Evolutionary conservation across 345 rosid species (phyloP).

Genomic region (Sonneratia alba): DNA sequence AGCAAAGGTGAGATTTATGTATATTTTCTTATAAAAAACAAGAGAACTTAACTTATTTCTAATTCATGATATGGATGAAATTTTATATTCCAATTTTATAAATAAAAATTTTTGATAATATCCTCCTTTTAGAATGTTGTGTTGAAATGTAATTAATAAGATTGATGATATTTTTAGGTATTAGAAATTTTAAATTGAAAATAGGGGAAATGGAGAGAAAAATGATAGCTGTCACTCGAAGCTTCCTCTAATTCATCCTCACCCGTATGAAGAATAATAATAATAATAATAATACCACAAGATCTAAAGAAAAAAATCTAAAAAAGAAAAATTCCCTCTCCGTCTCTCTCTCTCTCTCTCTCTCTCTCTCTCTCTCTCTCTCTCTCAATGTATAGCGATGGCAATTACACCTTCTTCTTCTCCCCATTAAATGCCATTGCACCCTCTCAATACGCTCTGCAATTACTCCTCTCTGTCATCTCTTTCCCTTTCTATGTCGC

Average conservation of each 20-base stretch:
- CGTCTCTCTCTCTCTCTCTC: conserved; percentile 15
- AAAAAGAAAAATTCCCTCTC: conserved; percentile 3
- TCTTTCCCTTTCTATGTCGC: conserved; percentile 11
- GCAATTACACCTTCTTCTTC: conserved; percentile 14
- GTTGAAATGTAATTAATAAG: no score
- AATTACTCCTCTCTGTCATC: conserved; percentile 47
- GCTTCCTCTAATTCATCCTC: conserved; percentile 2
- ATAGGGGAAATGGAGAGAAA: background rate
- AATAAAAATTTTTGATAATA: no score
- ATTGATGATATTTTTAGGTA: no score
- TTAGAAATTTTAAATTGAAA: no score
- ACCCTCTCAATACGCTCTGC: conserved; percentile 64
- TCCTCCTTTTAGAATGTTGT: no score
- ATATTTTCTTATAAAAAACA: no score
- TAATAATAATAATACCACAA: background rate
- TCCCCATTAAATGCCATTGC: conserved; percentile 69
- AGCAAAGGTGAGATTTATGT: no score
- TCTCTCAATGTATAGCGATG: conserved; percentile 3
- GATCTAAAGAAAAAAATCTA: background rate
- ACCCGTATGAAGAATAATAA: background rate
- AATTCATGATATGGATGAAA: no score
- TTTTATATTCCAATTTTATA: no score
- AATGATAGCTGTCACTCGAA: conserved; percentile 49
- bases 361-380: no score
- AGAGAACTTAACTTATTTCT: no score